A percentile compares a stretch with the other conserved stretches of the same genome.
Conservation (phyloP, 2,329 filamentous ascomycete genomes). For the Fusarium lyarnte region DNA sequence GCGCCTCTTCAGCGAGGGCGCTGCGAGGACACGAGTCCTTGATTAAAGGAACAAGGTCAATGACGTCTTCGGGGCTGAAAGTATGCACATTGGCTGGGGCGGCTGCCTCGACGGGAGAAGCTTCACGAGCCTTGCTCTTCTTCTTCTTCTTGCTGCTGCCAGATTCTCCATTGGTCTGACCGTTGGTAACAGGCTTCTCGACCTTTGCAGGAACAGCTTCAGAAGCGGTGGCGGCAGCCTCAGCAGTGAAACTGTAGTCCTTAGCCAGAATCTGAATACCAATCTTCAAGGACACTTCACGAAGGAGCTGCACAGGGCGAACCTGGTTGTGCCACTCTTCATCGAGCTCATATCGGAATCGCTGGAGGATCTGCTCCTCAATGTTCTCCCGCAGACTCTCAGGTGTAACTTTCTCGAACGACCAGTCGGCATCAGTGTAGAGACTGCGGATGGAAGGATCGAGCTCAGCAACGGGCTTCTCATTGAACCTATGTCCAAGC, state of each 20-base stretch:
- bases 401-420: slow-evolving; percentile 82
- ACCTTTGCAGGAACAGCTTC: slow-evolving; percentile 32
- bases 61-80: slow-evolving; percentile 84
- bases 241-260: slow-evolving; percentile 53
- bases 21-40: slow-evolving; percentile 95
- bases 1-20: slow-evolving; percentile 89
- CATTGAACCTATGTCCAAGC: slow-evolving; percentile 78
- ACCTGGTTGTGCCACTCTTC: slow-evolving; percentile 73
- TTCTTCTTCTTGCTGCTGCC: slow-evolving; percentile 66
- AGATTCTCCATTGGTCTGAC: slow-evolving; percentile 54
- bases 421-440: slow-evolving; percentile 83
- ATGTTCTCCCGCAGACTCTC: slow-evolving; percentile 75
- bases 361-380: slow-evolving; percentile 73
- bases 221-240: slow-evolving; percentile 44
- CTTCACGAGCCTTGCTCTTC: slow-evolving; percentile 68
- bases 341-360: slow-evolving; percentile 81
- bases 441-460: slow-evolving; percentile 78
- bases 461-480: slow-evolving; percentile 79
- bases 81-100: slow-evolving; percentile 53
- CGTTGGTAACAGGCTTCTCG: slow-evolving; percentile 50
- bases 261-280: slow-evolving; percentile 88
- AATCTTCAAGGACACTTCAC: slow-evolving; percentile 88
- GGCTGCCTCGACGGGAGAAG: slow-evolving; percentile 59
- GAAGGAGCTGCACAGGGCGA: slow-evolving; percentile 83
- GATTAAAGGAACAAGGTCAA: slow-evolving; percentile 92